Evolutionary conservation across 73 alveolate species (phyloP), one percentile per base, ranked within the genome.

Genomic region (Paramecium biaurelia): DNA sequence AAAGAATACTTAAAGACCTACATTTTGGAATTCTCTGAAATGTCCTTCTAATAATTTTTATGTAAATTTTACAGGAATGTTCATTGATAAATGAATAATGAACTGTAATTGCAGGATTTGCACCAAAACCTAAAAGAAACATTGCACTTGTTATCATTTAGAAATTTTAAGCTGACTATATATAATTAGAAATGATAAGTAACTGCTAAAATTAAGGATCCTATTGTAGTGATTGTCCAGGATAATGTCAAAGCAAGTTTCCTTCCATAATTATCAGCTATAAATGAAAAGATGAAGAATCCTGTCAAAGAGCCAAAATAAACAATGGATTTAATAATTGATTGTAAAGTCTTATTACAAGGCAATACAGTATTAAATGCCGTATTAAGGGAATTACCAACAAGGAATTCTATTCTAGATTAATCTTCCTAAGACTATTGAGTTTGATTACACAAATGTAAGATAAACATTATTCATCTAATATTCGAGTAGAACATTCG

Each of bases 21-120:
- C 63, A 35, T 72, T 63, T 37, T 45, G 38, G 34, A 86, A 41
- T 14, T 86, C 93, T 86, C 93, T 86, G 41, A 86, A 86, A 21
- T 86, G 58, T 59, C 93, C 93, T 59, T 42, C 68, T 53, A 15
- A 18, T 53, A 41, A 43, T 70, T 0, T 23, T 14, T 24, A 15
- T 53, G 14, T 53, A 15, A 53, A 18, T 18, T 15, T 18, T 53
- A n/a, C 68, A 20, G 30, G 93, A 41, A 37, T 86, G 93, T 24
- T 86, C 93, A 86, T 86, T 86, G 7, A 86, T n/a, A 34, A 86
- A 86, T 9, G 93, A 86, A 59, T 63, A 86, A 38, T 86, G 93
- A 6, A 86, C 34, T 9, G 85, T 86, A 15, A 86, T 86, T 0
- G 93, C 93, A 63, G 93, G 88, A 59, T 86, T 86, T 1, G 57